Base-by-base conservation (phyloP, 1,284 basidiomycete species). In the Salmacisia buchloeana region DNA sequence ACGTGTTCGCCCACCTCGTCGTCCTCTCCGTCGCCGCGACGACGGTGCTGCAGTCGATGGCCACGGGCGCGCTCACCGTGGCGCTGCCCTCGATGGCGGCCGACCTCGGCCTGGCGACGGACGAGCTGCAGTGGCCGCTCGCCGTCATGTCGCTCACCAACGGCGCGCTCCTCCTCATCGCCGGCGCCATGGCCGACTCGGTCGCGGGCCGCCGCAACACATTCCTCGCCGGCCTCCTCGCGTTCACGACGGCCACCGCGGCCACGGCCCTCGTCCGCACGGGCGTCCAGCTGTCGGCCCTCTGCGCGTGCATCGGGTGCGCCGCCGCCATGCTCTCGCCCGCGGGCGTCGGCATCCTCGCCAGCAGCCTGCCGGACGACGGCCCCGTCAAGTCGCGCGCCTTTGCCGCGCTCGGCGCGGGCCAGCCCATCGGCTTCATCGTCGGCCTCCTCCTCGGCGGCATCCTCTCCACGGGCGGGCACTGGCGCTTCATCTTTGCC, bases 381-480 rank as follows among this genome's bases (percentile, higher is more conserved):
- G 76, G 78, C 0, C 74, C 72, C 23, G 64, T 75, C 41, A 80
- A 80, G 60, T 76, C 75, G 23, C 62, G 67, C 0, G 72, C 73
- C 4, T 81, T 80, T 43, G 78, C 80, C 4, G 60, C 69, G 5
- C 75, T 80, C 39, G 74, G 73, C 0, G 80, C 90, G 0, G 91
- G 91, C 18, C 90, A 89, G 3, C 90, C 91, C 0, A 79, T 92
- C 0, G 67, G 73, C 13, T 75, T 72, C 63, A 72, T 75, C 45
- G 41, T 92, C 6, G 90, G 90, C 0, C 83, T 84, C 6, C 80
- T 86, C 0, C 71, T 89, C 3, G 90, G 90, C 10, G 90, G 89
- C 34, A 81, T 88, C 1, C 81, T 93, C 0, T 73, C 76, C 38
- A 59, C 49, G 18, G 49, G 49, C 29, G 49, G 49, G 21, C 63